Base-by-base conservation (phyloP, 108 stramenopile species). In the Fragilaria crotonensis region DNA sequence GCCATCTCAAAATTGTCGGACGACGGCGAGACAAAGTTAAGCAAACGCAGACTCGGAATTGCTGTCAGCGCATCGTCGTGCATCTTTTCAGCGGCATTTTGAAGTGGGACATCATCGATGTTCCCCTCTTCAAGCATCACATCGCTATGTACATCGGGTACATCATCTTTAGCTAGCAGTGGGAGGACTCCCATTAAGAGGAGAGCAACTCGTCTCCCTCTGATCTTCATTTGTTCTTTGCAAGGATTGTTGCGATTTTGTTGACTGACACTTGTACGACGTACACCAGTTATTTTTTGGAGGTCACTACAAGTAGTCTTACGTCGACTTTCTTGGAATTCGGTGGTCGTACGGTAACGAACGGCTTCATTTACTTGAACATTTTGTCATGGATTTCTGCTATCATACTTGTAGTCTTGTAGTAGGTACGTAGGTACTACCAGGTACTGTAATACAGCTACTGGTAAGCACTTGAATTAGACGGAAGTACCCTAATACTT, bases 141-240 rank as follows among this genome's bases (percentile, higher is more conserved):
- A 59, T 4, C 1, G 20, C 2, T 3, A 45, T 25, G 19, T 1
- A 25, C 53, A 19, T 9, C 28, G 30, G 27, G 54, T 19, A 66
- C 28, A 25, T 48, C 44, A 61, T 62, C 54, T 0, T 64, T 23
- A 0, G 73, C 68, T 18, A 75, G 59, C 31, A 75, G 29, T n/a
- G 73, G 73, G 0, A 75, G 45, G 3, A 45, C 73, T 20, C 48
- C 59, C 20, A 66, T 62, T 25, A 75, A 47, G 30, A 75, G 28
- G 33, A 59, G 48, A 9, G 54, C 48, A 30, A 69, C 25, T 54
- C 67, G 48, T 31, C 68, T 49, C 9, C 67, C 67, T 61, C 57
- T 53, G 33, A 59, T 48, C 57, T 52, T 61, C 66, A 67, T 67
- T n/a, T 4, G 19, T 46, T 46, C 2, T 2, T 46, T 46, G 19